phyloP scores from a whole-genome alignment of 768 basidiomycete species.

The Boletus vinaceobasis region DNA sequence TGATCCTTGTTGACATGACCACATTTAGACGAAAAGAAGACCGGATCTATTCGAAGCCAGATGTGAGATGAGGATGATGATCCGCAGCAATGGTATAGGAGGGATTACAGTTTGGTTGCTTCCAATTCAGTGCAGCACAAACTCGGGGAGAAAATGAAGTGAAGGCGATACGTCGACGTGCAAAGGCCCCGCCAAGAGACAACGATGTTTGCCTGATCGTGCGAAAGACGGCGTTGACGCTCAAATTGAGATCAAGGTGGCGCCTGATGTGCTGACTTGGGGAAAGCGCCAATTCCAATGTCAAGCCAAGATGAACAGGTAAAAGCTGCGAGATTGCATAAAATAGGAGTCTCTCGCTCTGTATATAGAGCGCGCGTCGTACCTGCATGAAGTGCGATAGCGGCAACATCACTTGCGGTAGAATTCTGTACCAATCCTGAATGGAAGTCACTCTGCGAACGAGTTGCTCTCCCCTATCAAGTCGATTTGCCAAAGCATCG shows the following conservation, averaged over 20 bases:
- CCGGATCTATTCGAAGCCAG: conserved; percentile 64
- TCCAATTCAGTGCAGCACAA: conserved; percentile 94
- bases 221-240: conserved; percentile 81
- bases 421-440: conserved; percentile 45
- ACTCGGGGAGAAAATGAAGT: conserved; percentile 88
- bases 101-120: conserved; percentile 90
- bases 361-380: conserved; percentile 21
- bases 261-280: conserved; percentile 46
- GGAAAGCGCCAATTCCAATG: conserved; percentile 76
- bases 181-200: conserved; percentile 45
- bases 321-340: conserved; percentile 43
- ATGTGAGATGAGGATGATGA: conserved; percentile 18
- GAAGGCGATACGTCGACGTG: conserved; percentile 82
- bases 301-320: conserved; percentile 64
- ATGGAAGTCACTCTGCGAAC: conserved; percentile 30
- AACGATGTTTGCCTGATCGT: conserved; percentile 72
- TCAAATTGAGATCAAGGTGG: conserved; percentile 69
- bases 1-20: conserved; percentile 50
- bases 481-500: conserved; percentile 52
- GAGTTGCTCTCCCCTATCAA: conserved; percentile 41
- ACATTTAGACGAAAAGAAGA: conserved; percentile 90
- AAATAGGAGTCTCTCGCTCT: conserved; percentile 1
- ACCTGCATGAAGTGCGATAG: conserved; percentile 77
- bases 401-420: conserved; percentile 61
- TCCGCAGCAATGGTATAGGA: conserved; percentile 19